A percentile compares a stretch with the other conserved stretches of the same genome.
phyloP scores from a whole-genome alignment of 1,284 basidiomycete species.

The Ustilago loliicola region DNA sequence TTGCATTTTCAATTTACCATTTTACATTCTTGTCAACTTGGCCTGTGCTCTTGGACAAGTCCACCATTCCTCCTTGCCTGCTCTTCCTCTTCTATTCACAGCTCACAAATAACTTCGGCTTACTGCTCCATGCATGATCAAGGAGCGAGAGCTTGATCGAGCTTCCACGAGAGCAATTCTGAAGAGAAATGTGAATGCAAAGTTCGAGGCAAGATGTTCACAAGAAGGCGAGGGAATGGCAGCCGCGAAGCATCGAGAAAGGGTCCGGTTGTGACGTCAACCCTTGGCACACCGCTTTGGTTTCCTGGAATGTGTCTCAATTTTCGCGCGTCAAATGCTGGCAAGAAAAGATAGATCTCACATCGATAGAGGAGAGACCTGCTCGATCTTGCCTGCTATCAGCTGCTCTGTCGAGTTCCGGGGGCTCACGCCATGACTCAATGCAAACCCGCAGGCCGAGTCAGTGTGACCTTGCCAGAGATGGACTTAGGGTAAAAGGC shows the following conservation, averaged over 20 bases:
- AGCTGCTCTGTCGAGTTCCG: no score
- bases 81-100: not conserved
- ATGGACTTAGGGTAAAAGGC: no score
- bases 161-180: no score
- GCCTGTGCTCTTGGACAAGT: slow-evolving; percentile 10
- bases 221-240: not conserved
- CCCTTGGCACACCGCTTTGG: no score
- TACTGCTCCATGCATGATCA: not conserved
- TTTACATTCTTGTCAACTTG: not conserved
- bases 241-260: slow-evolving; percentile 6
- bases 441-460: no score
- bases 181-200: not conserved
- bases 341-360: not conserved
- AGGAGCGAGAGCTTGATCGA: not conserved
- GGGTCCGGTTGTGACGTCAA: not conserved
- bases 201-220: not conserved
- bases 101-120: no score
- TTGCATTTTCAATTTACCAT: not conserved
- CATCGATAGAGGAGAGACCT: no score
- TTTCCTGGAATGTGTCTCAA: not conserved
- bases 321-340: not conserved
- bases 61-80: not conserved
- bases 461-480: no score
- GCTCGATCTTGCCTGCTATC: no score
- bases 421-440: no score